phyloP scores from a whole-genome alignment of 2,329 filamentous ascomycete genomes.

The Pochonia chlamydosporia region DNA sequence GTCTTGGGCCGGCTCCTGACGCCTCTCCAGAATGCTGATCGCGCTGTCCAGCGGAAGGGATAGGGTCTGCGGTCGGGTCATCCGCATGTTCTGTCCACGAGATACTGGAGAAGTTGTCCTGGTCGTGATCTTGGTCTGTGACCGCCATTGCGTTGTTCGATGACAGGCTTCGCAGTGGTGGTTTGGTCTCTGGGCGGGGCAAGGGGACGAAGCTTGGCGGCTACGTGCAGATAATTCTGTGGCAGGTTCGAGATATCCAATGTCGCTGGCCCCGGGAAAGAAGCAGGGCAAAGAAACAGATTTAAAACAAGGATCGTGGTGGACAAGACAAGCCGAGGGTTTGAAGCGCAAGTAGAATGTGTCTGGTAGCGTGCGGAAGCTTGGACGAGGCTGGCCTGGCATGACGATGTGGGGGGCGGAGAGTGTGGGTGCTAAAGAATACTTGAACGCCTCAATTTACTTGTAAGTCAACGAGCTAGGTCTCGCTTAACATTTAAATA shows the following conservation, averaged over 20 bases:
- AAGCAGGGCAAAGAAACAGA: neutral
- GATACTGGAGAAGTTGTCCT: conserved; percentile 75
- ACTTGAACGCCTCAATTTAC: too few species aligned
- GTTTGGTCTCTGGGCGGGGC: neutral
- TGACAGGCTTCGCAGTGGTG: neutral
- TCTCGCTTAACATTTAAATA: too few species aligned
- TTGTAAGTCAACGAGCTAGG: too few species aligned
- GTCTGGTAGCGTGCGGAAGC: too few species aligned
- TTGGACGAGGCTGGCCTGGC: too few species aligned
- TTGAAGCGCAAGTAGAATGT: neutral
- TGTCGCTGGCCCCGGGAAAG: neutral
- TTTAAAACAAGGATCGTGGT: neutral
- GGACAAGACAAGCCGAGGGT: neutral
- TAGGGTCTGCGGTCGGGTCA: conserved; percentile 27
- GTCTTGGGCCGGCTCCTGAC: conserved; percentile 26
- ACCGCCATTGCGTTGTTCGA: conserved; percentile 25
- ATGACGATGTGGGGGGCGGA: too few species aligned
- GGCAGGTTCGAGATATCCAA: neutral
- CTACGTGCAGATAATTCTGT: neutral
- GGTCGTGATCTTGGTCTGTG: conserved; percentile 49
- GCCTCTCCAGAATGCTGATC: conserved; percentile 33
- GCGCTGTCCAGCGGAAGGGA: conserved; percentile 18
- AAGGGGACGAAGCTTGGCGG: neutral
- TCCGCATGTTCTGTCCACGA: conserved; percentile 64
- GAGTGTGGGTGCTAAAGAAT: too few species aligned